Evolutionary conservation across 352 stramenopile species (phyloP).

Genomic region (Globisporangium parvum): DNA sequence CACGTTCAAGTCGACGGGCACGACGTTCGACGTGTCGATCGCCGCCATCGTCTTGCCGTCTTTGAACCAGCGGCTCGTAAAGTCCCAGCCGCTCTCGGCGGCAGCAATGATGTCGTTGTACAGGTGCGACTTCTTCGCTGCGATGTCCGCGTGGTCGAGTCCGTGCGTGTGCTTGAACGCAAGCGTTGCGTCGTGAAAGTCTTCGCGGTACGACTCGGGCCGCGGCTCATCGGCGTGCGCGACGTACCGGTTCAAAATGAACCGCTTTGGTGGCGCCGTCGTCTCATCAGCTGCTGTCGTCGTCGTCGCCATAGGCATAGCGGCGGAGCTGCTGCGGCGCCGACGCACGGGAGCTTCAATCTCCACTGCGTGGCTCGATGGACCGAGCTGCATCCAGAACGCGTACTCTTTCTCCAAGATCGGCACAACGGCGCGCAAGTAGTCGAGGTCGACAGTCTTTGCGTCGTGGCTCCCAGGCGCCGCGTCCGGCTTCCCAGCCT

Average conservation of each 20-base stretch:
- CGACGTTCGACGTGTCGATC: conserved; percentile 56
- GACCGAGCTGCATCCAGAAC: conserved; percentile 76
- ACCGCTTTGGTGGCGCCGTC: conserved; percentile 18
- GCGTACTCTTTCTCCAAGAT: conserved; percentile 75
- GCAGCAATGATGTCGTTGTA: conserved; percentile 79
- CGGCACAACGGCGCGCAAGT: conserved; percentile 39
- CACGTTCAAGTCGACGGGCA: conserved; percentile 83
- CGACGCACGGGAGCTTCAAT: background rate
- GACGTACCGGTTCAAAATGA: conserved; percentile 76
- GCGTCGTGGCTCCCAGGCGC: background rate
- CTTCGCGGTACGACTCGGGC: conserved; percentile 82
- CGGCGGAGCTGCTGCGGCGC: background rate
- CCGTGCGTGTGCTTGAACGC: conserved; percentile 28
- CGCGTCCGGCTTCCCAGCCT: background rate
- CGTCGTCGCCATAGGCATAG: background rate
- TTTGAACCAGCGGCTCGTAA: conserved; percentile 80
- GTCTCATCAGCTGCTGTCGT: background rate
- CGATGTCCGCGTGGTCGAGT: conserved; percentile 6
- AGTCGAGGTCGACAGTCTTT: conserved; percentile 14
- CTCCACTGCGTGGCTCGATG: conserved; percentile 49
- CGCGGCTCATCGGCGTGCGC: conserved; percentile 60
- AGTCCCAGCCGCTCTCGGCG: conserved; percentile 88
- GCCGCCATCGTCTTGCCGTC: conserved; percentile 38
- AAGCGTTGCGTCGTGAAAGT: conserved; percentile 60
- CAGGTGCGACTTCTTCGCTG: conserved; percentile 51